Conservation (phyloP, 306 rosid species). For the Betula pendula region DNA sequence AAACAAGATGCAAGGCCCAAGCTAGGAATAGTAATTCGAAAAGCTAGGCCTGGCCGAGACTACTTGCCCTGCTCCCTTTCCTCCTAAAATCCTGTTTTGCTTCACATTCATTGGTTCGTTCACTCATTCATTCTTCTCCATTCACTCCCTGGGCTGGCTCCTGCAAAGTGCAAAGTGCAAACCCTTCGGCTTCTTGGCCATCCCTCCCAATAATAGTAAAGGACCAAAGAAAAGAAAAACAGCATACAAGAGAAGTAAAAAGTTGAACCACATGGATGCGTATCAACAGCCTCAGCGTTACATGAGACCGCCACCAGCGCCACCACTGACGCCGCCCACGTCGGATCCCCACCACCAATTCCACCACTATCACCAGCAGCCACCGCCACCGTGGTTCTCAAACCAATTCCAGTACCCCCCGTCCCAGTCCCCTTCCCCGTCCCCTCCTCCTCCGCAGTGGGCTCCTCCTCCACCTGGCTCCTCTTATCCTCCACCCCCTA, state of each 20-base stretch:
- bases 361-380: slow-evolving; percentile 51
- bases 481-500: slow-evolving; percentile 39
- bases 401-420: slow-evolving; percentile 74
- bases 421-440: slow-evolving; percentile 51
- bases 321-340: slow-evolving; percentile 48
- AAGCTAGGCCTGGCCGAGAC: slow-evolving; percentile 15
- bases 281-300: slow-evolving; percentile 65
- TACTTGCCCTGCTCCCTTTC: slow-evolving; percentile 22
- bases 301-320: slow-evolving; percentile 60
- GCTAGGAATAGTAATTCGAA: not conserved
- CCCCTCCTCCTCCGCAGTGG: slow-evolving; percentile 84
- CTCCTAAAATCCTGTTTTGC: slow-evolving; percentile 1
- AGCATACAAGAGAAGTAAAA: not conserved
- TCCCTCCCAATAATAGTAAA: slow-evolving; percentile 13
- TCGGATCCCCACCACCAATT: slow-evolving; percentile 63
- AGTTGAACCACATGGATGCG: slow-evolving; percentile 52
- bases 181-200: not conserved
- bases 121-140: not conserved
- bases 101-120: not conserved
- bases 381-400: slow-evolving; percentile 65
- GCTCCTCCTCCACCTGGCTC: slow-evolving; percentile 32
- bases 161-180: not conserved
- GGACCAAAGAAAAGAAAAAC: not conserved
- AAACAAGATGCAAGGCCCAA: not conserved
- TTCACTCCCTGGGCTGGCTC: not conserved